Evolutionary conservation across 169 alveolate genomes (phyloP), one percentile per base, ranked within the genome.

Genomic region (Plasmodium gonderi): DNA sequence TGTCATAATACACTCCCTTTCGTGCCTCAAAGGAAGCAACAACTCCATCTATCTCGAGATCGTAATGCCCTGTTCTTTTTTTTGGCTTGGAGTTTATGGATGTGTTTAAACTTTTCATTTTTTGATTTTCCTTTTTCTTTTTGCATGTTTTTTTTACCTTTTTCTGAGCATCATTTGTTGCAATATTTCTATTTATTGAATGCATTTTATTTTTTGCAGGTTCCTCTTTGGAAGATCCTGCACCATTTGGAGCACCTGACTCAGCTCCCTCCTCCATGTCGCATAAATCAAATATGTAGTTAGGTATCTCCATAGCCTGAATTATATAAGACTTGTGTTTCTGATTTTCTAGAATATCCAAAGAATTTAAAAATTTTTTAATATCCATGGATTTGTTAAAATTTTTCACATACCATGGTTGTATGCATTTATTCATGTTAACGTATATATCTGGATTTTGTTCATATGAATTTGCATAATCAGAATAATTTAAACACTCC

Each of bases 1-100:
- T 89, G 49, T 89, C 94, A 51, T 89, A 89, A 31, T 89, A 89
- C 49, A 89, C 94, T 29, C 94, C 94, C 68, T 89, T 83, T 40
- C 92, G 26, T 6, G 92, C 92, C 64, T 83, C 92, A 72, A 83
- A 83, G 9, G 92, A 83, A 64, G 92, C 76, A 83, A 83, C 65
- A 47, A 83, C 92, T 4, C 92, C 92, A 76, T 83, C 92, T 20
- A 83, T 83, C 65, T 83, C 92, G n/a, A 83, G 82, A 60, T 69
- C 92, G 42, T 83, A 83, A 60, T 69, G 64, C 23, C 92, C 92
- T 47, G 92, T 83, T 72, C 92, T 83, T 76, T 83, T 83, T 23
- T 83, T 83, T 14, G 83, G 68, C 31, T 33, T 83, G 26, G 77
- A 14, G 65, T 69, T 83, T 69, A 33, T 64, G 74, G 92, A 1